A percentile compares a stretch with the other conserved stretches of the same genome.
Conservation (phyloP, 768 basidiomycete species). For the Termitomyces sp. region DNA sequence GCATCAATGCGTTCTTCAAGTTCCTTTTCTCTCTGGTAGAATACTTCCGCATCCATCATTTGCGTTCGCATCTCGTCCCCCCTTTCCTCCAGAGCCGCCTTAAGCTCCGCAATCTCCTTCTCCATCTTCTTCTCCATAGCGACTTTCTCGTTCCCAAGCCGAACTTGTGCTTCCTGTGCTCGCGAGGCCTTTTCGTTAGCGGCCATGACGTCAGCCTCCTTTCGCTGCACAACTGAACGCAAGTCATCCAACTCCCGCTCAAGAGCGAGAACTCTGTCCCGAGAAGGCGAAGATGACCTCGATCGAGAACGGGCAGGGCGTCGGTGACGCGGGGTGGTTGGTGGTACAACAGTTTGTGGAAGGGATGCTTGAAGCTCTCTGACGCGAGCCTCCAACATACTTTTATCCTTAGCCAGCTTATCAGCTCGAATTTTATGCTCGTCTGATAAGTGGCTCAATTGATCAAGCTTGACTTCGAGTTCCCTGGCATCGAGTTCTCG, state of each 20-base stretch:
- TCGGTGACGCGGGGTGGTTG: conserved; percentile 25
- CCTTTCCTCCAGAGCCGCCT: conserved; percentile 41
- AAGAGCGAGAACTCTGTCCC: conserved; percentile 31
- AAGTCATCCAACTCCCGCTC: conserved; percentile 52
- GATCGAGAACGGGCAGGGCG: conserved; percentile 44
- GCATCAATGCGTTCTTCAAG: conserved; percentile 64
- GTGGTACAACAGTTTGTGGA: conserved; percentile 26
- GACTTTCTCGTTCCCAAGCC: conserved; percentile 53
- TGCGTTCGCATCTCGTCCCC: conserved; percentile 50
- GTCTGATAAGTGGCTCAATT: conserved; percentile 48
- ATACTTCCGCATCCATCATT: conserved; percentile 34
- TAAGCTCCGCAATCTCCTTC: conserved; percentile 38
- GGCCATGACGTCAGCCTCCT: conserved; percentile 35
- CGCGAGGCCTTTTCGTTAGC: conserved; percentile 43
- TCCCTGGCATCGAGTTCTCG: conserved; percentile 46
- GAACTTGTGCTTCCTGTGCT: conserved; percentile 42
- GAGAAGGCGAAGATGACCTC: conserved; percentile 51
- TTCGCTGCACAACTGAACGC: conserved; percentile 36
- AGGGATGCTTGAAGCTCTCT: conserved; percentile 48
- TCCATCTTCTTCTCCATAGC: conserved; percentile 44
- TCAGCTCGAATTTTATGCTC: conserved; percentile 31
- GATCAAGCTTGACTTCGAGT: conserved; percentile 51
- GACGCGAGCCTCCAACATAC: conserved; percentile 47
- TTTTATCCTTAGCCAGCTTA: conserved; percentile 56
- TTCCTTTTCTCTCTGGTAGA: conserved; percentile 49